Percentiles rank a stretch among this genome's conserved stretches.
phyloP scores from a whole-genome alignment of 2,329 filamentous ascomycete genomes.

The Nemania sp. region DNA sequence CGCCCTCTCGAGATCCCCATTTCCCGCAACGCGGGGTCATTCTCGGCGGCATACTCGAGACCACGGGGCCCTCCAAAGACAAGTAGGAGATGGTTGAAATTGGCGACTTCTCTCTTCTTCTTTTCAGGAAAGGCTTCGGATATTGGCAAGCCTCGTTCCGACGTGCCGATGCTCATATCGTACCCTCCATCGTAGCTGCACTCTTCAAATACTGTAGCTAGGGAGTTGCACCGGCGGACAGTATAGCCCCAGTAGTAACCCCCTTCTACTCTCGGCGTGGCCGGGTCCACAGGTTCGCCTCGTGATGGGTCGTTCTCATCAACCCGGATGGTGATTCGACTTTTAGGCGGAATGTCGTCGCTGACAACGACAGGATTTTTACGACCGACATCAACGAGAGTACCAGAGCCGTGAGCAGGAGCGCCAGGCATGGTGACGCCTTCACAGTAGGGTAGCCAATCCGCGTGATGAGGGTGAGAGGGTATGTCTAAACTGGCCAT shows the following conservation, averaged over 20 bases:
- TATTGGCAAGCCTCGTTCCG: conserved; percentile 68
- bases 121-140: conserved; percentile 50
- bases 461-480: conserved; percentile 74
- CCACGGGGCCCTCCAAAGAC: conserved; percentile 82
- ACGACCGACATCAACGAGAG: conserved; percentile 61
- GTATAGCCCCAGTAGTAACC: conserved; percentile 89
- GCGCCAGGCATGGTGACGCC: conserved; percentile 64
- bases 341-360: conserved; percentile 67
- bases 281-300: conserved; percentile 68
- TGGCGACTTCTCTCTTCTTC: conserved; percentile 41
- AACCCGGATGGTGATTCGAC: conserved; percentile 74
- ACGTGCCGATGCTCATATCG: conserved; percentile 81
- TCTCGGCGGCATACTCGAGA: conserved; percentile 73
- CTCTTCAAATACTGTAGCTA: conserved; percentile 78
- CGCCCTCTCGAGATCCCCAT: conserved; percentile 67
- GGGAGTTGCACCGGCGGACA: conserved; percentile 65
- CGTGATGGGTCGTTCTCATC: conserved; percentile 47
- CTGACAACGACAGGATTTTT: conserved; percentile 59
- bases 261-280: conserved; percentile 69
- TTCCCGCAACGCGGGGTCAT: conserved; percentile 56
- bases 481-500: conserved; percentile 83
- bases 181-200: conserved; percentile 76
- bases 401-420: conserved; percentile 49
- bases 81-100: conserved; percentile 73
- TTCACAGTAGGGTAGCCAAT: conserved; percentile 80